Percentiles rank a stretch among this genome's conserved stretches.
These are phyloP conservation scores for Tulasnella calospora DNA, from an alignment of 768 basidiomycete species.

Conservation along the genomic window DNA sequence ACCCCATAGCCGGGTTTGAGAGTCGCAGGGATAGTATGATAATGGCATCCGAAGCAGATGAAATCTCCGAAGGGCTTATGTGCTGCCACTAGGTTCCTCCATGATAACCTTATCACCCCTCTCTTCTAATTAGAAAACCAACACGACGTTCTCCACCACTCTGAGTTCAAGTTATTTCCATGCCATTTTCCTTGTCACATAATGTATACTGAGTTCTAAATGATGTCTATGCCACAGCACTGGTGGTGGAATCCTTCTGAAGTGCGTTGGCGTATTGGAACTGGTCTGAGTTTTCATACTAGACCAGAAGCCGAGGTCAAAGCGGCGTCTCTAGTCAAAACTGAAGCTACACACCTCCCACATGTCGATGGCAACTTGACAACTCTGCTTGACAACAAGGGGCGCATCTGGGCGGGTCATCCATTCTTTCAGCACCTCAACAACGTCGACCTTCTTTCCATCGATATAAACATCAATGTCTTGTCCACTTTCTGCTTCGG, in stretches of 20 bases:
- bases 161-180: neutral
- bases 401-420: constrained; percentile 73
- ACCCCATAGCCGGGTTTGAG: neutral
- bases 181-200: neutral
- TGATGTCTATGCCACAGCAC: neutral
- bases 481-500: constrained; percentile 36
- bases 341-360: constrained; percentile 65
- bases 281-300: constrained; percentile 77
- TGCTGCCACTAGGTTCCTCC: neutral
- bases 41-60: neutral
- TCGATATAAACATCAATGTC: constrained; percentile 26
- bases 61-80: constrained; percentile 2
- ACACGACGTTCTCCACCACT: neutral
- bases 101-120: neutral
- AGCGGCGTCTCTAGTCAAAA: constrained; percentile 7
- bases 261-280: constrained; percentile 71
- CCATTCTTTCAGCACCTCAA: constrained; percentile 83
- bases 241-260: neutral
- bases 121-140: neutral
- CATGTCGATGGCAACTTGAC: constrained; percentile 95
- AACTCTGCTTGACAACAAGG: constrained; percentile 88
- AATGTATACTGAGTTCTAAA: neutral
- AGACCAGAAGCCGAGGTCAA: neutral
- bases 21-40: neutral
- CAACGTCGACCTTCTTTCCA: constrained; percentile 66